A percentile compares a stretch with the other conserved stretches of the same genome.
These are phyloP conservation scores for Camellia lanceoleosa DNA, from an alignment of 148 eudicot species.

Conservation along the genomic window DNA sequence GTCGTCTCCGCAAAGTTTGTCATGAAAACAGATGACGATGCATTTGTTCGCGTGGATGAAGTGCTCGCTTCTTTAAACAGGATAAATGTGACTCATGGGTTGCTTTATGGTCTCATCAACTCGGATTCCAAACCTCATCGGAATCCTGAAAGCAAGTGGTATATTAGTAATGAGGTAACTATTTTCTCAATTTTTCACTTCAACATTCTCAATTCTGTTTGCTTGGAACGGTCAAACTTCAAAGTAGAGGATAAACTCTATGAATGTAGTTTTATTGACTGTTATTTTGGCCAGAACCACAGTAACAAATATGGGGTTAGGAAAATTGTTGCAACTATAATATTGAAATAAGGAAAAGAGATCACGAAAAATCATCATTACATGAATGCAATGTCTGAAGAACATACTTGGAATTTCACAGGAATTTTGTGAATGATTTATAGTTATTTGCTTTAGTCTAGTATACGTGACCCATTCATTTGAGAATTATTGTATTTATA, in stretches of 20 bases:
- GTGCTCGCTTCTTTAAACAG: slow-evolving; percentile 62
- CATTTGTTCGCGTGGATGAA: slow-evolving; percentile 97
- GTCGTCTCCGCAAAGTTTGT: slow-evolving; percentile 76
- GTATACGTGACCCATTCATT: not conserved
- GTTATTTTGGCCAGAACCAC: not conserved
- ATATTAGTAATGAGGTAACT: slow-evolving; percentile 71
- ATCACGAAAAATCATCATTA: not conserved
- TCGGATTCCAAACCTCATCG: slow-evolving; percentile 83
- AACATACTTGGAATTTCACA: not conserved
- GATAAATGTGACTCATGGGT: slow-evolving; percentile 52
- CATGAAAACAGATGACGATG: slow-evolving; percentile 98
- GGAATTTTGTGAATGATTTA: not conserved
- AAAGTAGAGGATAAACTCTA: not conserved
- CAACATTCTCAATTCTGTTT: not conserved
- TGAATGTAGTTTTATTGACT: not conserved
- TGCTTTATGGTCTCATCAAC: slow-evolving; percentile 93
- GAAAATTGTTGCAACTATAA: not conserved
- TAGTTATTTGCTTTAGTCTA: not conserved
- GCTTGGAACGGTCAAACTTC: not conserved
- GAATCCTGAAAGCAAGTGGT: slow-evolving; percentile 94
- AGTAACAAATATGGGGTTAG: not conserved
- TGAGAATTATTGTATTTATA: not conserved
- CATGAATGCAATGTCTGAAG: not conserved
- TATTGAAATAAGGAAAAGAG: not conserved
- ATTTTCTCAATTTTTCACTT: not conserved